A percentile compares a stretch with the other conserved stretches of the same genome.
phyloP scores from a whole-genome alignment of 768 basidiomycete genomes.

The Kwoniella sp. region DNA sequence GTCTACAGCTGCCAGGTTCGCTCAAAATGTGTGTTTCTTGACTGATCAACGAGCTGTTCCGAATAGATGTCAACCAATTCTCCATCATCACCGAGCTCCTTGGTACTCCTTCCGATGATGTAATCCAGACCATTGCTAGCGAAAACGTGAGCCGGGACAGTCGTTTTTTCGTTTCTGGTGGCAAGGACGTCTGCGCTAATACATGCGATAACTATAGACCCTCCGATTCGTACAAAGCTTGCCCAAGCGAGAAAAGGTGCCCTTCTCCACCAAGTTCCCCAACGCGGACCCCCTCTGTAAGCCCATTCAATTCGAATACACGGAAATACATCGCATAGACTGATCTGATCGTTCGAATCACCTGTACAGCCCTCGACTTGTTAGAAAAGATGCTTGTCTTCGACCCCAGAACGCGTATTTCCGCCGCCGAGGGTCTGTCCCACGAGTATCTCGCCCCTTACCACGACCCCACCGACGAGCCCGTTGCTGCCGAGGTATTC shows the following conservation, averaged over 20 bases:
- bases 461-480: constrained; percentile 97
- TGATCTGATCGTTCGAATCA: not conserved
- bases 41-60: constrained; percentile 1
- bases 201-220: constrained; percentile 63
- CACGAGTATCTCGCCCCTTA: constrained; percentile 97
- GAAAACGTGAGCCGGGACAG: constrained; percentile 73
- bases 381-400: constrained; percentile 99
- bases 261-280: constrained; percentile 89
- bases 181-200: not conserved
- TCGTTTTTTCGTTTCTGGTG: not conserved
- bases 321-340: not conserved
- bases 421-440: constrained; percentile 80
- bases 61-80: constrained; percentile 95
- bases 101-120: constrained; percentile 99
- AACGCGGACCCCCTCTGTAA: constrained; percentile 81
- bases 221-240: constrained; percentile 97
- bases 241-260: constrained; percentile 92
- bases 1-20: constrained; percentile 55
- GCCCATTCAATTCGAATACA: constrained; percentile 42
- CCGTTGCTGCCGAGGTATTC: constrained; percentile 87
- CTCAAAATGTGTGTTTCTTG: not conserved
- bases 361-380: constrained; percentile 75
- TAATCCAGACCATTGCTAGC: constrained; percentile 96
- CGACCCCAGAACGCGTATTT: constrained; percentile 95
- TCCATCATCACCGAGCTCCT: constrained; percentile 98